Percentiles rank a stretch among this genome's conserved stretches.
These are phyloP conservation scores for Porphyridium purpureum DNA, from an alignment of 23 red algal genomes.

Conservation along the genomic window DNA sequence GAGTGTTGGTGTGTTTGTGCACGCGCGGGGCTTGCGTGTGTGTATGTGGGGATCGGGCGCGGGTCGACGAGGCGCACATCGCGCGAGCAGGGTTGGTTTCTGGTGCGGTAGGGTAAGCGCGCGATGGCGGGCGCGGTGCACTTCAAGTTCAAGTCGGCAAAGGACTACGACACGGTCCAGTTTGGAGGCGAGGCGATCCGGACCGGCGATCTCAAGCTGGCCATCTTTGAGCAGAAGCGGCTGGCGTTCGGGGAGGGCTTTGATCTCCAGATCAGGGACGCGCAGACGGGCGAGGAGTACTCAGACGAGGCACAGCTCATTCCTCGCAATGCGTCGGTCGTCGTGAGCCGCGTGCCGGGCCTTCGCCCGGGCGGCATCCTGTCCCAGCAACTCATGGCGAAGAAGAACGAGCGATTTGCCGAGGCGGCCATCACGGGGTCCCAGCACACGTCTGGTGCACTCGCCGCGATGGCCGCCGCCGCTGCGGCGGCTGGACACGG, in stretches of 20 bases:
- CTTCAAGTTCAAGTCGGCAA: slow-evolving; percentile 83
- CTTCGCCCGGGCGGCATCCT: slow-evolving; percentile 67
- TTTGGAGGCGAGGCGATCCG: slow-evolving; percentile 94
- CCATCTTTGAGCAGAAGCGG: slow-evolving; percentile 82
- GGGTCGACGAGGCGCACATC: too few species aligned
- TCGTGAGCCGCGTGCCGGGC: slow-evolving; percentile 75
- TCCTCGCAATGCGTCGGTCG: slow-evolving; percentile 88
- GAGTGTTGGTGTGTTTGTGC: too few species aligned
- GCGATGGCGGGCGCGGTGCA: slow-evolving; percentile 87
- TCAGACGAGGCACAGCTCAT: slow-evolving; percentile 66
- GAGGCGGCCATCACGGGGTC: slow-evolving; percentile 35
- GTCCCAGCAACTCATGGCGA: slow-evolving; percentile 60
- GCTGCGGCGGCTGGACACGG: slow-evolving; percentile 4
- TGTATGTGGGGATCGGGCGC: too few species aligned
- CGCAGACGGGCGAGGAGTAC: slow-evolving; percentile 61
- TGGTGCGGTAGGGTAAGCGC: too few species aligned
- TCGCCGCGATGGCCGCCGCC: slow-evolving; percentile 1
- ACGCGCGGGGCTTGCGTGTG: too few species aligned
- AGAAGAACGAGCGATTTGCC: slow-evolving; percentile 92
- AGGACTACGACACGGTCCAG: slow-evolving; percentile 61
- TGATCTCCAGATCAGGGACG: slow-evolving; percentile 91
- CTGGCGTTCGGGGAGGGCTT: slow-evolving; percentile 95
- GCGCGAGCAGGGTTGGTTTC: too few species aligned
- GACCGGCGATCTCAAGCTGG: slow-evolving; percentile 85
- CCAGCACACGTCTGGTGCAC: neutral